phyloP scores from a whole-genome alignment of 208 protist genomes.

The Lotmaria passim region DNA sequence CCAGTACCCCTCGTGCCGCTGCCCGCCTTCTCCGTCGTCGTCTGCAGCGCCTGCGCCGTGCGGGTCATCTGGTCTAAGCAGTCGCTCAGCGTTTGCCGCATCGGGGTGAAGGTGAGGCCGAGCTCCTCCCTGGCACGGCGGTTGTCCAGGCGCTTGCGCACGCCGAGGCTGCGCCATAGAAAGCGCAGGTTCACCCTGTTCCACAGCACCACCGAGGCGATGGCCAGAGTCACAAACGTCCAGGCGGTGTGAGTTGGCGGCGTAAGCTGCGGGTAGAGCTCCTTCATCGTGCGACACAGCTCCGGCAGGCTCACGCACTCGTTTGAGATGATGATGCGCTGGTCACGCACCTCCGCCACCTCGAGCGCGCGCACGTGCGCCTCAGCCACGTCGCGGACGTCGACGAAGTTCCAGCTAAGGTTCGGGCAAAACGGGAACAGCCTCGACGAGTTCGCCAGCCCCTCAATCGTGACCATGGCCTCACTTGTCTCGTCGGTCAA shows the following conservation, averaged over 20 bases:
- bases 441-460: constrained; percentile 66
- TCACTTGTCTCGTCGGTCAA: constrained; percentile 83
- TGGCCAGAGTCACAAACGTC: constrained; percentile 78
- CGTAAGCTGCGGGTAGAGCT: constrained; percentile 75
- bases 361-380: constrained; percentile 86
- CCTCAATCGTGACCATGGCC: constrained; percentile 73
- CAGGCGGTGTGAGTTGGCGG: constrained; percentile 79
- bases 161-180: constrained; percentile 85
- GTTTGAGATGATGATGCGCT: constrained; percentile 87
- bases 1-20: constrained; percentile 6
- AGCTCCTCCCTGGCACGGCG: constrained; percentile 58
- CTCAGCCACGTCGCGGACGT: constrained; percentile 88
- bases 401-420: constrained; percentile 92
- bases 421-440: constrained; percentile 85
- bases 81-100: constrained; percentile 72
- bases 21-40: not conserved
- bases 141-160: constrained; percentile 77
- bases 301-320: constrained; percentile 79
- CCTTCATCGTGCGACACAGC: constrained; percentile 74
- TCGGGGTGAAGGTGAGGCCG: constrained; percentile 74
- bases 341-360: constrained; percentile 65
- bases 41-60: constrained; percentile 48
- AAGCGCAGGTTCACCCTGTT: constrained; percentile 70
- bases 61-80: constrained; percentile 77
- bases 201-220: constrained; percentile 53